These are phyloP conservation scores for Avena atlantica DNA, from an alignment of 176 grass and related monocot species.

Conservation along the genomic window DNA sequence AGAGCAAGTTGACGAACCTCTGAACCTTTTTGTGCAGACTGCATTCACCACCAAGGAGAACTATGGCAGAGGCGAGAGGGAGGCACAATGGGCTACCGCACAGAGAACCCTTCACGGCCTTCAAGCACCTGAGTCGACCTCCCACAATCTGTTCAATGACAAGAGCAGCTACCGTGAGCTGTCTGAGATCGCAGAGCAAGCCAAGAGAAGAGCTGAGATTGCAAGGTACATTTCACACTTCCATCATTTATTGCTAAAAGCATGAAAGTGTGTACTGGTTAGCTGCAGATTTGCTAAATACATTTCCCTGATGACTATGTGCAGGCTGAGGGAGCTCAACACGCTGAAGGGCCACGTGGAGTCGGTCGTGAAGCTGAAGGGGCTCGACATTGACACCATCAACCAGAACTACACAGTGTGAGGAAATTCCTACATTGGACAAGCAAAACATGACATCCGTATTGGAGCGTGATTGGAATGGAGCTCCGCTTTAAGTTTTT, in stretches of 20 bases:
- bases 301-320: not conserved
- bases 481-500: slow-evolving; percentile 45
- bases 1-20: not conserved
- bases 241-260: no score
- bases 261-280: not conserved
- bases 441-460: not conserved
- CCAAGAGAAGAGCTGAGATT: slow-evolving; percentile 93
- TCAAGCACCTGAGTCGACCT: slow-evolving; percentile 63
- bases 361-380: slow-evolving; percentile 69
- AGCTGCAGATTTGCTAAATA: not conserved
- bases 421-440: slow-evolving; percentile 9
- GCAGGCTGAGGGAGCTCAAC: slow-evolving; percentile 62
- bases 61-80: slow-evolving; percentile 86
- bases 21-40: slow-evolving; percentile 43
- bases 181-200: slow-evolving; percentile 94
- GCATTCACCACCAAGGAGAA: slow-evolving; percentile 99
- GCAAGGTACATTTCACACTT: slow-evolving; percentile 55
- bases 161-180: slow-evolving; percentile 99
- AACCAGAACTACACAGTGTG: slow-evolving; percentile 73
- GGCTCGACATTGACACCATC: slow-evolving; percentile 71
- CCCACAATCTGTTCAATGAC: slow-evolving; percentile 61
- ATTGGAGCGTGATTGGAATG: slow-evolving; percentile 4
- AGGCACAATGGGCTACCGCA: slow-evolving; percentile 90
- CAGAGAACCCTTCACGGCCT: slow-evolving; percentile 98
- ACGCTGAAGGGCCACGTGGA: slow-evolving; percentile 70